Conservation (phyloP, 2,329 filamentous ascomycete species). For the Neopestalotiopsis clavispora region DNA sequence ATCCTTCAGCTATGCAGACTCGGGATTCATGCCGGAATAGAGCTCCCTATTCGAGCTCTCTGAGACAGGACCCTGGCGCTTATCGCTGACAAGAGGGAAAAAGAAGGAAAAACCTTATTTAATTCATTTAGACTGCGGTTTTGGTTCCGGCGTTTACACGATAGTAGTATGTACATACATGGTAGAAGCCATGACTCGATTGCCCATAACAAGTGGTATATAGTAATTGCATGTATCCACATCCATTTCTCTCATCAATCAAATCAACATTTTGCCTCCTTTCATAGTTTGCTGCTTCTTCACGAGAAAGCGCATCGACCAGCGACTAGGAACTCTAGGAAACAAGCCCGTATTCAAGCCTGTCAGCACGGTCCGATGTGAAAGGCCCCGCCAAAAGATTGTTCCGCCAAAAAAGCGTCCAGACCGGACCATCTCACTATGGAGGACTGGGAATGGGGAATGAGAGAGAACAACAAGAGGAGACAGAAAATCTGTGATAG, state of each 20-base stretch:
- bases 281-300: too few species aligned
- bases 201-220: not conserved
- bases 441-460: not conserved
- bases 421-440: not conserved
- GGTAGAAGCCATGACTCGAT: not conserved
- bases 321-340: not conserved
- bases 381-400: not conserved
- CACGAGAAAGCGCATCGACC: too few species aligned
- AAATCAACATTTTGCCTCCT: not conserved
- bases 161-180: not conserved
- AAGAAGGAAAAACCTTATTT: not conserved
- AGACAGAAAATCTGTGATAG: not conserved
- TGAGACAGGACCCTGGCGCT: not conserved
- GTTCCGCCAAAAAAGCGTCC: not conserved
- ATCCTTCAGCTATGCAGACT: not conserved
- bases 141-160: not conserved
- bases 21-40: not conserved
- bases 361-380: not conserved
- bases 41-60: not conserved
- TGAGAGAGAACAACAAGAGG: not conserved
- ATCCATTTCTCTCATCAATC: not conserved
- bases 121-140: not conserved
- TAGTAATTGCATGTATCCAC: not conserved
- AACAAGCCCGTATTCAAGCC: not conserved
- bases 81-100: not conserved